Conservation (phyloP, 768 basidiomycete genomes). For the Calocera viscosa region DNA sequence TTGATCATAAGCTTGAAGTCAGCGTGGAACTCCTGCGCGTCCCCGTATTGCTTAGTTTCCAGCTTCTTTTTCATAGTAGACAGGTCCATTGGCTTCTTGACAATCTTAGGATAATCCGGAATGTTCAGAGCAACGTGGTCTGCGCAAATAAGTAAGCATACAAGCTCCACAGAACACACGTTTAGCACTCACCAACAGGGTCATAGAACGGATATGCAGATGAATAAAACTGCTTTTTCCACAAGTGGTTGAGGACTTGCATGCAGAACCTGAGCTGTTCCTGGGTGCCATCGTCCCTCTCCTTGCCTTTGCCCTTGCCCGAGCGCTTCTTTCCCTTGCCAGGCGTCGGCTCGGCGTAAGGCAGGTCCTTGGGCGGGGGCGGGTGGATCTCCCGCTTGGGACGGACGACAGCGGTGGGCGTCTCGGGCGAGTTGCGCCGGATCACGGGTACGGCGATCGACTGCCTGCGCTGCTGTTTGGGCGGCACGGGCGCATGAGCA, state of each 20-base stretch:
- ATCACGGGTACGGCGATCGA: conserved; percentile 76
- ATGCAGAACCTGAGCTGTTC: conserved; percentile 78
- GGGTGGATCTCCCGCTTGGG: conserved; percentile 98
- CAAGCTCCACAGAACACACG: neutral
- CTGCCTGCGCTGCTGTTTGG: conserved; percentile 45
- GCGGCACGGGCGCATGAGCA: conserved; percentile 26
- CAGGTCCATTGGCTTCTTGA: conserved; percentile 95
- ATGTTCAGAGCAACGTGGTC: conserved; percentile 69
- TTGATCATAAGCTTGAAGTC: conserved; percentile 93
- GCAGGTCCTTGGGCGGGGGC: conserved; percentile 80
- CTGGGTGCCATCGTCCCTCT: conserved; percentile 52
- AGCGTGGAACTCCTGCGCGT: conserved; percentile 67
- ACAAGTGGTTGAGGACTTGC: conserved; percentile 61
- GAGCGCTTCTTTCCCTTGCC: conserved; percentile 40
- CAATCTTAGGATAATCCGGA: conserved; percentile 71
- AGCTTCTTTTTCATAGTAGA: conserved; percentile 79
- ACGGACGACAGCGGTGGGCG: conserved; percentile 42
- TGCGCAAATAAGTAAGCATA: conserved; percentile 24
- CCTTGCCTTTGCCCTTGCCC: conserved; percentile 44
- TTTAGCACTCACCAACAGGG: conserved; percentile 67
- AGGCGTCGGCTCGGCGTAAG: conserved; percentile 52
- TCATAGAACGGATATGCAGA: conserved; percentile 80
- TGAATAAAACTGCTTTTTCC: conserved; percentile 62
- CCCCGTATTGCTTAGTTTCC: conserved; percentile 59
- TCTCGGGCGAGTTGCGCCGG: conserved; percentile 55